phyloP scores from a whole-genome alignment of 2,329 filamentous ascomycete genomes.

The Ophiostoma sp. region DNA sequence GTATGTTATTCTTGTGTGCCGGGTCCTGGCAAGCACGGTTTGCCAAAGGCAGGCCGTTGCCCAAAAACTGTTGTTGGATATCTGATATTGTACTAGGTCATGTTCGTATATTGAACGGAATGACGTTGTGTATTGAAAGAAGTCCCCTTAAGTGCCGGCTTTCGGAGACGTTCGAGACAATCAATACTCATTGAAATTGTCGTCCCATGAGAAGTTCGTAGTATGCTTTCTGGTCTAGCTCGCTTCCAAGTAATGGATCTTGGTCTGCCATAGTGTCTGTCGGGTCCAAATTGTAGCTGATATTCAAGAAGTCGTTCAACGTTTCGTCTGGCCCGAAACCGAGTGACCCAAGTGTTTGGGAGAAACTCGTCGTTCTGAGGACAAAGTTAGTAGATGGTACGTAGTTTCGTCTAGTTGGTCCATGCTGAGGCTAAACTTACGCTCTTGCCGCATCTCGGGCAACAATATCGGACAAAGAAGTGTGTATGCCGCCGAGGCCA shows the following conservation, averaged over 20 bases:
- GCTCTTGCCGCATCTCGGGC: conserved; percentile 40
- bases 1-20: neutral
- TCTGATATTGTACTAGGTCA: neutral
- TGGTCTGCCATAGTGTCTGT: conserved; percentile 34
- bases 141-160: neutral
- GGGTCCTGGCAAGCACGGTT: neutral
- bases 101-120: neutral
- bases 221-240: conserved; percentile 42
- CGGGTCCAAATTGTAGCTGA: conserved; percentile 41
- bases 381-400: conserved; percentile 1
- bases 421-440: conserved; percentile 31
- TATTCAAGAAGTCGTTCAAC: conserved; percentile 41
- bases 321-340: conserved; percentile 43
- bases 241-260: conserved; percentile 37
- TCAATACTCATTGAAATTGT: conserved; percentile 24
- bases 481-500: neutral
- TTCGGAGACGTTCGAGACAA: neutral
- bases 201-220: conserved; percentile 43
- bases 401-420: neutral
- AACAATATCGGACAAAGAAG: conserved; percentile 40
- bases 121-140: neutral
- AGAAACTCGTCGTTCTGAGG: conserved; percentile 37
- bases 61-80: neutral
- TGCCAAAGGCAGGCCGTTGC: neutral
- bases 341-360: conserved; percentile 40